Conservation (phyloP, 306 rosid genomes). For the Cicer cuneatum region DNA sequence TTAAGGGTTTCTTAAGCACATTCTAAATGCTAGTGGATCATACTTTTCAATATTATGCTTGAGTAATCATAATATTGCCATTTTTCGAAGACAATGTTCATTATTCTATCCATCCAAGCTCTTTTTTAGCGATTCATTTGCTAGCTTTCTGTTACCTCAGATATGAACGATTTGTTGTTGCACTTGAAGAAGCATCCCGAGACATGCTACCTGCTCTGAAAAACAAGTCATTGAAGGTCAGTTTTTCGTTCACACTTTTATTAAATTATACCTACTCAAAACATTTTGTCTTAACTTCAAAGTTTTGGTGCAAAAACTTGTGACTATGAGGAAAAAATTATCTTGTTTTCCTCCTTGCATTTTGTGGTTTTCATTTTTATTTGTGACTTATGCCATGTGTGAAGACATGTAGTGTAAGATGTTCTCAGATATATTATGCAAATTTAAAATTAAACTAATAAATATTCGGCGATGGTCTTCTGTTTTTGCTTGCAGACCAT, state of each 20-base stretch:
- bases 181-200: slow-evolving; percentile 96
- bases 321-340: background rate
- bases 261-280: background rate
- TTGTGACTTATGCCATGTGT: background rate
- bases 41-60: background rate
- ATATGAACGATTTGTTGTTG: slow-evolving; percentile 84
- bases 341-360: background rate
- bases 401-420: slow-evolving; percentile 19
- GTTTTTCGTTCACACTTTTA: slow-evolving; percentile 34
- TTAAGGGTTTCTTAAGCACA: slow-evolving; percentile 14
- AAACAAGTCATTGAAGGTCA: slow-evolving; percentile 87
- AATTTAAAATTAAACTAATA: background rate
- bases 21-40: slow-evolving; percentile 16
- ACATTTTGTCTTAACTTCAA: background rate
- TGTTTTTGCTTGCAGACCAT: slow-evolving; percentile 63
- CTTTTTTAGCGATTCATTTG: slow-evolving; percentile 35
- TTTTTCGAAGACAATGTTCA: background rate
- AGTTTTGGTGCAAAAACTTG: background rate
- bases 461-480: slow-evolving; percentile 10
- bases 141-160: slow-evolving; percentile 52
- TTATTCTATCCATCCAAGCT: slow-evolving; percentile 20
- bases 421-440: background rate
- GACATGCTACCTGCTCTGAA: slow-evolving; percentile 89
- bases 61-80: slow-evolving; percentile 7
- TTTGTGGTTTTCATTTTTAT: background rate